Percentiles rank a stretch among this genome's conserved stretches.
These are phyloP conservation scores for Pisolithus microcarpus DNA, from an alignment of 768 basidiomycete genomes.

Conservation along the genomic window DNA sequence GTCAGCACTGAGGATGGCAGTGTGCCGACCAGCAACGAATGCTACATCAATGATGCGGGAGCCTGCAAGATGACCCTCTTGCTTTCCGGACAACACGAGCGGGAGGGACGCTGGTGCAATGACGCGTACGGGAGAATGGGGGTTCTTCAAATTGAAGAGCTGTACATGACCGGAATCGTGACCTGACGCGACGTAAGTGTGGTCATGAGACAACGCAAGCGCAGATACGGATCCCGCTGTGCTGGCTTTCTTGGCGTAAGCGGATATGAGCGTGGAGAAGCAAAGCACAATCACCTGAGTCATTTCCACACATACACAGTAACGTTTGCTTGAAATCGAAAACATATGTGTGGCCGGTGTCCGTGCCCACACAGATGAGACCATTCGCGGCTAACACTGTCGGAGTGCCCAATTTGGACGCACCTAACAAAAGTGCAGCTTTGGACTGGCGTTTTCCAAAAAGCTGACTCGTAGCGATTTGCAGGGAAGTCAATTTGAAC, in stretches of 20 bases:
- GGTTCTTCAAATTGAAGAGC: slow-evolving; percentile 73
- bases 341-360: slow-evolving; percentile 67
- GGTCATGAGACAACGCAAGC: slow-evolving; percentile 85
- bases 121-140: slow-evolving; percentile 58
- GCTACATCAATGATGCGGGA: slow-evolving; percentile 74
- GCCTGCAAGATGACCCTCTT: slow-evolving; percentile 79
- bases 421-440: slow-evolving; percentile 54
- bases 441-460: slow-evolving; percentile 49
- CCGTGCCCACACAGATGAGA: slow-evolving; percentile 83
- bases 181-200: slow-evolving; percentile 86
- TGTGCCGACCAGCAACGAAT: slow-evolving; percentile 89
- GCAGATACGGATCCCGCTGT: slow-evolving; percentile 77
- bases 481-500: slow-evolving; percentile 71
- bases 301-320: slow-evolving; percentile 70
- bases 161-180: slow-evolving; percentile 80
- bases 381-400: slow-evolving; percentile 83
- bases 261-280: slow-evolving; percentile 9
- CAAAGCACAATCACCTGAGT: slow-evolving; percentile 45
- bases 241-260: slow-evolving; percentile 38
- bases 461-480: slow-evolving; percentile 49
- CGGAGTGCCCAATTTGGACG: slow-evolving; percentile 54
- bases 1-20: slow-evolving; percentile 86
- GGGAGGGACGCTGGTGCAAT: slow-evolving; percentile 63
- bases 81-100: slow-evolving; percentile 65
- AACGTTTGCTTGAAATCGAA: slow-evolving; percentile 89